Evolutionary conservation across 345 rosid species (phyloP), one percentile per base, ranked within the genome.

Genomic region (Murraya koenigii): DNA sequence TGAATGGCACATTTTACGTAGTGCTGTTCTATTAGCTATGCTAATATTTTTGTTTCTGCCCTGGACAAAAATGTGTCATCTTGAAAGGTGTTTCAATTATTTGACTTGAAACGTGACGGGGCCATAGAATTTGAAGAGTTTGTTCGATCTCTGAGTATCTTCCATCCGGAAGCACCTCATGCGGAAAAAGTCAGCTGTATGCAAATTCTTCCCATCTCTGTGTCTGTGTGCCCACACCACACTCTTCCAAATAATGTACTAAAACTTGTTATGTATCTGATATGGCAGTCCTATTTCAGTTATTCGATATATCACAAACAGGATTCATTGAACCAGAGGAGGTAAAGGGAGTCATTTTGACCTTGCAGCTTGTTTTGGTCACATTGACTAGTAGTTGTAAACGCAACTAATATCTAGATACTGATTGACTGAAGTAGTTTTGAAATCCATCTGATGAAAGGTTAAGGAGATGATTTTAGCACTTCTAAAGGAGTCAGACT

Each of bases 101-200:
- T 91, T 75, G 96, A 93, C 76, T 78, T 75, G 75, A 91, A 91
- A 75, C 73, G 81, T 9, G 89, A 91, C 69, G 94, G 92, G 55
- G 86, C 84, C 69, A 84, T 89, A 36, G 96, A 89, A 52, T 91
- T 93, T 61, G 89, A 79, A 64, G 97, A 93, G 85, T 91, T 93
- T 75, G 89, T 91, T 71, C 86, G 80, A 74, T 83, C 97, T 41
- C 82, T 93, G 20, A 88, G 89, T 76, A 60, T 88, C 66, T 93
- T 93, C 86, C 97, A 91, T 76, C 96, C 93, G 25, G 60, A 84
- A 74, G 93, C 95, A 76, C 84, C 90, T 25, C 76, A 78, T 35
- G 84, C 77, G 62, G 88, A 88, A 38, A 93, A 93, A 78, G 84
- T 86, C 17, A n/a, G 75, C 2, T 91, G 95, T 91, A 87, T 71